Percentiles rank a stretch among this genome's conserved stretches.
phyloP scores from a whole-genome alignment of 2,329 filamentous ascomycete species.

The Epichloe gansuensis region DNA sequence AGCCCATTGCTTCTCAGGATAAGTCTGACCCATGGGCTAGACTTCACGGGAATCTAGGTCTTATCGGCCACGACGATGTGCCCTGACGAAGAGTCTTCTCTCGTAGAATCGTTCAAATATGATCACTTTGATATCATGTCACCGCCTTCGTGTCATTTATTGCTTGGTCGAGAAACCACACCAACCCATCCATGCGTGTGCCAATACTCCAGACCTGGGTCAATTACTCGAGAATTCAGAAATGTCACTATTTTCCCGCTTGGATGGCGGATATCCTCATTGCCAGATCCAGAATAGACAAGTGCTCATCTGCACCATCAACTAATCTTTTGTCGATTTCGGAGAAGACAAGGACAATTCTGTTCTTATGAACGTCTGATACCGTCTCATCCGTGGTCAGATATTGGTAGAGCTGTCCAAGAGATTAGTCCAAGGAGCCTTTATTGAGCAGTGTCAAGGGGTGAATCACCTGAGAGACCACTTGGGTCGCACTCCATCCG shows the following conservation, averaged over 20 bases:
- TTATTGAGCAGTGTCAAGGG: not conserved
- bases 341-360: constrained; percentile 79
- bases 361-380: constrained; percentile 76
- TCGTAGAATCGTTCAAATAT: not conserved
- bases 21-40: constrained; percentile 34
- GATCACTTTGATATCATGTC: not conserved
- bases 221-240: not conserved
- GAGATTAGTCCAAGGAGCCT: constrained; percentile 6
- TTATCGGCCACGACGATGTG: constrained; percentile 29
- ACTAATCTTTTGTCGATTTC: constrained; percentile 89
- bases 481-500: constrained; percentile 89
- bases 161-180: not conserved
- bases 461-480: constrained; percentile 58
- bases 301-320: constrained; percentile 89
- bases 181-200: not conserved
- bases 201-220: not conserved
- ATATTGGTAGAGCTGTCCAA: constrained; percentile 59
- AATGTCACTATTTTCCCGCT: constrained; percentile 25
- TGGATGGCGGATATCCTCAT: constrained; percentile 70
- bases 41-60: constrained; percentile 41
- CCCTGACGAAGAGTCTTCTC: not conserved
- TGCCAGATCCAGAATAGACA: constrained; percentile 76
- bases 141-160: not conserved
- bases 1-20: constrained; percentile 8
- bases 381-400: constrained; percentile 78